phyloP scores from a whole-genome alignment of 2,329 filamentous ascomycete species.

The Pyricularia grisea region DNA sequence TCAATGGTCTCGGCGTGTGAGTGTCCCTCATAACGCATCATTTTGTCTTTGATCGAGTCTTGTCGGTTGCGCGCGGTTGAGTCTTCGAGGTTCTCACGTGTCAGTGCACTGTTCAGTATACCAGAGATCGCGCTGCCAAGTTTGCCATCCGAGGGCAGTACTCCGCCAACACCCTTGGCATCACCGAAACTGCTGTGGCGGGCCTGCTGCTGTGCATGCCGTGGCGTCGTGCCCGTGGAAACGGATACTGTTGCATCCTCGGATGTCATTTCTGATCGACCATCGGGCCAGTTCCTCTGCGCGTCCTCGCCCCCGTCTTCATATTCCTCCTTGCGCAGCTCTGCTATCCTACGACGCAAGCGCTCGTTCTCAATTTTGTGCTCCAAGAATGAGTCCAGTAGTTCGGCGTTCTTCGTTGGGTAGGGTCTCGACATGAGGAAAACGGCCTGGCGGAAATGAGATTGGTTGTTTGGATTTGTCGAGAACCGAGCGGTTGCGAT shows the following conservation, averaged over 20 bases:
- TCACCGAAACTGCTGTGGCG: neutral
- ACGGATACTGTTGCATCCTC: slow-evolving; percentile 31
- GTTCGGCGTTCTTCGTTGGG: slow-evolving; percentile 73
- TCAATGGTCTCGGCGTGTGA: slow-evolving; percentile 81
- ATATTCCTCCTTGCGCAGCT: slow-evolving; percentile 76
- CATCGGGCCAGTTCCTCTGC: slow-evolving; percentile 49
- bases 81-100: slow-evolving; percentile 71
- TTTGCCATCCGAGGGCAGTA: slow-evolving; percentile 21
- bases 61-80: slow-evolving; percentile 50
- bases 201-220: neutral
- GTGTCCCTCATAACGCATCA: slow-evolving; percentile 69
- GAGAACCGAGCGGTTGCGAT: slow-evolving; percentile 60
- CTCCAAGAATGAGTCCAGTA: slow-evolving; percentile 88
- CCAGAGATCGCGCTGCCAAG: slow-evolving; percentile 24
- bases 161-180: slow-evolving; percentile 10
- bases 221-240: slow-evolving; percentile 9
- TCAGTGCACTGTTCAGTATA: slow-evolving; percentile 58
- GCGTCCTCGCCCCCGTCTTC: slow-evolving; percentile 68
- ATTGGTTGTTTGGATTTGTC: slow-evolving; percentile 53
- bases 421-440: slow-evolving; percentile 92
- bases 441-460: slow-evolving; percentile 73
- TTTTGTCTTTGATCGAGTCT: slow-evolving; percentile 76
- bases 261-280: slow-evolving; percentile 43
- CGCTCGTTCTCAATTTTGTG: slow-evolving; percentile 96
- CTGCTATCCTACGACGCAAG: slow-evolving; percentile 71